Base-by-base conservation (phyloP, 257 asterid genomes). In the Eustoma russellianum region DNA sequence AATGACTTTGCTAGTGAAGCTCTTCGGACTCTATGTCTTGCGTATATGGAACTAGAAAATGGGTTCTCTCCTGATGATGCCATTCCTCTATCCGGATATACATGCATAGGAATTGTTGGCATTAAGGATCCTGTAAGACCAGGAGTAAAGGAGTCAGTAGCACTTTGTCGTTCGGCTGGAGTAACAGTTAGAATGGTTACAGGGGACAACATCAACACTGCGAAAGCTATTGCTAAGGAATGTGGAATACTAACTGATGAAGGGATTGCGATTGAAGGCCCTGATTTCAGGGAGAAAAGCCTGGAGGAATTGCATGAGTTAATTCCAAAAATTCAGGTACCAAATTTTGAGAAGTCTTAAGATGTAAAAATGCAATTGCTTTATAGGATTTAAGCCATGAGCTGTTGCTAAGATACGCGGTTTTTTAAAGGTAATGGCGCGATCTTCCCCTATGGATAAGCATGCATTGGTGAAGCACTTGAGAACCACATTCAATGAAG, bases 121-220 rank as follows among this genome's bases (percentile, higher is more conserved):
- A 90, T 90, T 45, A 90, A 90, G 55, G 97, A 90, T 69, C 97
- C 97, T 0, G 95, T 90, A 9, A 81, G 97, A 2, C 94, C 97
- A 0, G 97, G 97, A 7, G 97, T 90, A 7, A 73, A 67, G 30
- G 97, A 90, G 64, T 83, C 97, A 0, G 97, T 90, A 48, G 94
- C 92, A 0, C 86, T 83, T 16, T 90, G 98, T 54, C 91, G 79
- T 33, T 70, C 83, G 7, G 98, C 98, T 53, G 98, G 98, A 30
- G 78, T 90, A 5, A 76, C 79, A 35, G 98, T 90, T 14, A 71
- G 98, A 45, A 90, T 90, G 98, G 98, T 90, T 2, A 90, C 98
- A 1, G 98, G 98, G 61, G 98, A 90, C 51, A 86, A 90, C 59
- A 83, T 90, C 46, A 86, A 86, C 55, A 89, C 97, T 17, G 97